Conservation (phyloP, 257 asterid species). For the Rehmannia glutinosa region DNA sequence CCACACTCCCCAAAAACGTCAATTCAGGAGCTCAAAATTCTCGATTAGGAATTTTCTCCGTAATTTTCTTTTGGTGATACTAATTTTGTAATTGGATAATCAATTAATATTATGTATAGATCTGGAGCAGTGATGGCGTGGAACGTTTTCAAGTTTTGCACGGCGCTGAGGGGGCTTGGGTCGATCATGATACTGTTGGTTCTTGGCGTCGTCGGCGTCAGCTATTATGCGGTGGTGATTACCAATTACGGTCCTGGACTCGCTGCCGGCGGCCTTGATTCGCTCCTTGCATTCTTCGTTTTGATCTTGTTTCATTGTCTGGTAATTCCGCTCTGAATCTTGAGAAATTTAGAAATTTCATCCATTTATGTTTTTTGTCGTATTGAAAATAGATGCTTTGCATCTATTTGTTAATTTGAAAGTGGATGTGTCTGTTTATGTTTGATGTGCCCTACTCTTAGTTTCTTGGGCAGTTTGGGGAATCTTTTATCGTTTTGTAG, state of each 20-base stretch:
- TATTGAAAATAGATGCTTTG: conserved; percentile 2
- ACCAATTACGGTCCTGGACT: conserved; percentile 82
- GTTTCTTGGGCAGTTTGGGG: conserved; percentile 2
- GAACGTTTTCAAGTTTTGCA: conserved; percentile 96
- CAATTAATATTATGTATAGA: conserved; percentile 65
- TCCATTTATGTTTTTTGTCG: not conserved
- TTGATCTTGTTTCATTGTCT: conserved; percentile 70
- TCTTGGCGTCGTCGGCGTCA: conserved; percentile 87
- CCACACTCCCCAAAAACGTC: not conserved
- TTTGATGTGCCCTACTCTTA: conserved; percentile 16
- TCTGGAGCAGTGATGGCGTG: conserved; percentile 99
- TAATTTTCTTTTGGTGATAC: not conserved
- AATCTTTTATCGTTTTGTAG: not conserved
- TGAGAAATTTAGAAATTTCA: not conserved
- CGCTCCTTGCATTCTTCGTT: conserved; percentile 57
- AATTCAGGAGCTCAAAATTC: conserved; percentile 20
- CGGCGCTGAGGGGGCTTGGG: conserved; percentile 90
- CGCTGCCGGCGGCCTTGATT: conserved; percentile 62
- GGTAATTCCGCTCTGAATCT: conserved; percentile 44
- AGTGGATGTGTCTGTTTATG: not conserved
- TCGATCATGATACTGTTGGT: conserved; percentile 96
- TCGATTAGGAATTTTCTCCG: not conserved
- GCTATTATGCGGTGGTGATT: conserved; percentile 88
- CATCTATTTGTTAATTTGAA: conserved; percentile 10
- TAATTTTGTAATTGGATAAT: conserved; percentile 6